These are phyloP conservation scores for Rhipidocladum racemiflorum DNA, from an alignment of 176 grass and related monocot genomes.

Conservation along the genomic window DNA sequence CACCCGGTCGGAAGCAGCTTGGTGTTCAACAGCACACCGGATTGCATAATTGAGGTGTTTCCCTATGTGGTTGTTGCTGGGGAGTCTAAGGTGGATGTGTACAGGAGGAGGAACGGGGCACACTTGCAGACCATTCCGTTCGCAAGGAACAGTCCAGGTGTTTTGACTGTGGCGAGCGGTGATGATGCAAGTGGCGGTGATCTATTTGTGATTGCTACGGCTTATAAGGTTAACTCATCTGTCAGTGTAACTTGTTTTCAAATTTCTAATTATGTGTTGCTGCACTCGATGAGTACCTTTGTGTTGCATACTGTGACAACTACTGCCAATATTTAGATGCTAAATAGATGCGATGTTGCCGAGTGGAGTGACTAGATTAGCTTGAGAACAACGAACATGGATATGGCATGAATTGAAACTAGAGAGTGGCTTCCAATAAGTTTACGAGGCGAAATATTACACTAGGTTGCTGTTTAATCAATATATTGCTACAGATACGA, in stretches of 20 bases:
- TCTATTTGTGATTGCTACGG: constrained; percentile 58
- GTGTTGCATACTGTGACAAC: not conserved
- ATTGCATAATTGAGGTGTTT: constrained; percentile 60
- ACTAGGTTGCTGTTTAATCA: not conserved
- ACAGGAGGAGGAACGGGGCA: constrained; percentile 64
- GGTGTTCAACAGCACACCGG: constrained; percentile 61
- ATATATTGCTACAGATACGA: not conserved
- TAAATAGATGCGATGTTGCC: no score
- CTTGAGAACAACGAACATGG: not conserved
- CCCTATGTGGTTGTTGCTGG: constrained; percentile 70
- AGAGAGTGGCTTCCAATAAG: not conserved
- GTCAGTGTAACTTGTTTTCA: constrained; percentile 5
- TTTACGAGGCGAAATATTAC: not conserved
- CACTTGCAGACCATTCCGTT: constrained; percentile 59
- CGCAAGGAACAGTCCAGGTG: constrained; percentile 35
- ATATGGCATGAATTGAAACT: not conserved
- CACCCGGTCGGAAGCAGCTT: constrained; percentile 75
- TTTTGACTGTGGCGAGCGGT: constrained; percentile 56
- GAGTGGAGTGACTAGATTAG: no score
- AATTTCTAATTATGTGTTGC: not conserved
- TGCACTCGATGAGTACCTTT: not conserved
- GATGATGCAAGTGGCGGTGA: constrained; percentile 41
- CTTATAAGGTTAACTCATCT: constrained; percentile 72
- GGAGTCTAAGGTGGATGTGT: constrained; percentile 64
- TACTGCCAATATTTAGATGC: no score